Evolutionary conservation across 108 stramenopile genomes (phyloP).

Genomic region (Conticribra guillardii): DNA sequence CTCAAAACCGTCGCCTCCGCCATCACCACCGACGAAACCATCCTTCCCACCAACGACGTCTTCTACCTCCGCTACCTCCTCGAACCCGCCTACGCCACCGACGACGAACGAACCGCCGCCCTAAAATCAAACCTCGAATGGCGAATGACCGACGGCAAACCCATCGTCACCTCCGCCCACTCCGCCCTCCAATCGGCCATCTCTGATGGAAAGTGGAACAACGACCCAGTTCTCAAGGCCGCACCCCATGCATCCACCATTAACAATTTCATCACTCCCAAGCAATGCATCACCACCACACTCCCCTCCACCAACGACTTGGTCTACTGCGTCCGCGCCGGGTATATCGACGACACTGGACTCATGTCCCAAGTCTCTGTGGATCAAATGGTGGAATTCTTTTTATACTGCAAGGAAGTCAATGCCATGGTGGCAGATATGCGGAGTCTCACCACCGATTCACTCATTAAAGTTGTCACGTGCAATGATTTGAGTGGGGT

Average conservation of each 20-base stretch:
- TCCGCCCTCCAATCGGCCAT: slow-evolving; percentile 54
- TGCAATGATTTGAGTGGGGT: slow-evolving; percentile 81
- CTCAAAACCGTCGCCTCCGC: slow-evolving; percentile 38
- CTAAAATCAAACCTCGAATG: slow-evolving; percentile 58
- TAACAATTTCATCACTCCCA: slow-evolving; percentile 54
- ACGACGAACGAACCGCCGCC: slow-evolving; percentile 29
- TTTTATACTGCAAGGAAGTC: slow-evolving; percentile 83
- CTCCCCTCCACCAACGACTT: slow-evolving; percentile 56
- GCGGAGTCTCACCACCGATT: slow-evolving; percentile 57
- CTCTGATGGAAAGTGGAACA: slow-evolving; percentile 65
- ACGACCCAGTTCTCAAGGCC: slow-evolving; percentile 59
- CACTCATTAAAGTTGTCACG: slow-evolving; percentile 56
- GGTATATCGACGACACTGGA: slow-evolving; percentile 71
- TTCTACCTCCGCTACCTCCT: slow-evolving; percentile 82
- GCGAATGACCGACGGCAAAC: slow-evolving; percentile 55
- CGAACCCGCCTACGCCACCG: slow-evolving; percentile 34
- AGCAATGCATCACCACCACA: slow-evolving; percentile 59
- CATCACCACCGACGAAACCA: slow-evolving; percentile 16
- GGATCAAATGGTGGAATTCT: slow-evolving; percentile 73
- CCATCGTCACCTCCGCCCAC: slow-evolving; percentile 62
- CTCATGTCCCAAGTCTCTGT: slow-evolving; percentile 70
- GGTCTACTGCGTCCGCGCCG: slow-evolving; percentile 85
- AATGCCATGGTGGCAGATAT: slow-evolving; percentile 69
- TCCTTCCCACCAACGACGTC: slow-evolving; percentile 40
- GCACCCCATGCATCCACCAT: slow-evolving; percentile 63